Evolutionary conservation across 2,329 filamentous ascomycete genomes (phyloP), one percentile per base, ranked within the genome.

Genomic region (Pezicula neosporulosa): DNA sequence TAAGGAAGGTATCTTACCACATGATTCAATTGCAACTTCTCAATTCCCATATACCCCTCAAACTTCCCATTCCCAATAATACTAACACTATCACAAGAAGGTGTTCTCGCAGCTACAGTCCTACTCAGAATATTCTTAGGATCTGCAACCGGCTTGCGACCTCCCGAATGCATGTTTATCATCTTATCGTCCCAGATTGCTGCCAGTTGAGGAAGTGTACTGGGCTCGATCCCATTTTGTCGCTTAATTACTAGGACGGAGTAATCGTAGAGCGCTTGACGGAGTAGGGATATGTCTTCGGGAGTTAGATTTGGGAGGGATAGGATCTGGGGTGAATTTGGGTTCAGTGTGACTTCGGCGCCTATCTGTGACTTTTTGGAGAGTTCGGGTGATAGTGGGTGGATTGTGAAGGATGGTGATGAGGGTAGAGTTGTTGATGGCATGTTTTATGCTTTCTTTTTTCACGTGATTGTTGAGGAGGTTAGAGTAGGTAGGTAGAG

Each of bases 31-130:
- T 39, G 33, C n/a, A 47, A 44, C 18, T 53, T 19, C 24, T 44
- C 19, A 33, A 54, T 48, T 12, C 49, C 49, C 30, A 49, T 48
- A 43, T 55, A 57, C 2, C 43, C 24, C 4, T 49, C 30, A 35
- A 55, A 52, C 7, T 42, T 42, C 9, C 52, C 55, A 41, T 50
- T 46, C 18, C 55, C 55, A 49, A 55, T 55, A 12, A 55, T 43
- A 42, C 27, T 27, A 35, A 39, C 21, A 47, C 43, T 27, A 38
- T 44, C 16, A n/a, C 33, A 12, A 19, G 36, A 16, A 35, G 47
- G 49, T 2, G 49, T 27, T n/a, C 55, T 48, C 21, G 24, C 48
- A n/a, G 33, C 52, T 13, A 44, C 48, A 30, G 52, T 50, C 9
- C 21, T n/a, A 18, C 12, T 24, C 10, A 55, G 36, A 39, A 57